Evolutionary conservation across 352 stramenopile genomes (phyloP), one percentile per base, ranked within the genome.

Genomic region (Phytophthora gonapodyides): DNA sequence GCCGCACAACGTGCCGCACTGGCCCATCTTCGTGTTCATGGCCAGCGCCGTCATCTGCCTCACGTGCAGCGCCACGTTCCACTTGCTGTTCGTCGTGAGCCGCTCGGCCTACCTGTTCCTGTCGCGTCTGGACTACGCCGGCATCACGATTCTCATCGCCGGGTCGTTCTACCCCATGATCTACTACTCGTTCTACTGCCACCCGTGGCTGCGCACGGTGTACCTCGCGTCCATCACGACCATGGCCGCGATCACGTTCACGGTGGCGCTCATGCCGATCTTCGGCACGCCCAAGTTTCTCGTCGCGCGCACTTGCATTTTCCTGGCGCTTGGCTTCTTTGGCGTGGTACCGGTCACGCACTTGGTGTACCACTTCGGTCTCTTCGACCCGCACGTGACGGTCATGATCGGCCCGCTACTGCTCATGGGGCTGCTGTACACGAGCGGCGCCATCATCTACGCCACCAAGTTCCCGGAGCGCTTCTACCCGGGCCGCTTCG

Each of bases 131-230:
- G 87, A 96, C 71, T 94, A 93, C 60, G 79, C 82, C 7, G 87
- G 87, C 19, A 96, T 96, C 73, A 91, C 86, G 53, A 84, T 93
- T 67, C 78, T 96, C 50, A 93, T 96, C 47, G 84, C 83, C 13
- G 87, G 84, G 16, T 93, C 84, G 9, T 94, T 92, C 73, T 92
- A 92, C 57, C 87, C 87, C 10, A 75, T 93, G 59, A 89, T 94
- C 63, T 96, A 93, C 81, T 94, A 94, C 76, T 89, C 83, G 69
- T 94, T 96, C 67, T 94, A 94, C 74, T 96, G 87, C 71, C 69
- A 89, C 48, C 80, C 79, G 62, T 84, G 72, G 67, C 56, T 86
- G 24, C 71, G 78, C 19, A 82, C 62, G n/a, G 54, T 78, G 16
- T 94, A 93, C 55, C 72, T 94, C 30, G 75, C 70, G 49, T 73